Percentiles rank a stretch among this genome's conserved stretches.
These are phyloP conservation scores for Russula ochroleuca DNA, from an alignment of 768 basidiomycete genomes.

Conservation along the genomic window DNA sequence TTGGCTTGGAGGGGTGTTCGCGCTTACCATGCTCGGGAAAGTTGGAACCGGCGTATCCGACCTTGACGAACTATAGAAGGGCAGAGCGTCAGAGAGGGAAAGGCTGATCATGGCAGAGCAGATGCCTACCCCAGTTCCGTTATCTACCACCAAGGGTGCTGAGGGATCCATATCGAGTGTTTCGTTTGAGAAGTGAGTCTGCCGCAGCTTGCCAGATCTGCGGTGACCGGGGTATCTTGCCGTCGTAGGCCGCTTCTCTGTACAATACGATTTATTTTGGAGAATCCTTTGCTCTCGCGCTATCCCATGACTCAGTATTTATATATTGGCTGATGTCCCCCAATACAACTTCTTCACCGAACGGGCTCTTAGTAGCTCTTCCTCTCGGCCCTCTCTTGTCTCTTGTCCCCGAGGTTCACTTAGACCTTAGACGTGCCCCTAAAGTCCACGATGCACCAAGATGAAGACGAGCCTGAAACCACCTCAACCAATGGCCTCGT, in stretches of 20 bases:
- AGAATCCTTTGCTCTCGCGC: too few relatives aligned
- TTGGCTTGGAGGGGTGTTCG: neutral
- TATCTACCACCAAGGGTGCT: conserved; percentile 53
- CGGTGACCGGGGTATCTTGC: neutral
- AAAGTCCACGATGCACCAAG: neutral
- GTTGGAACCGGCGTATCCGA: conserved; percentile 60
- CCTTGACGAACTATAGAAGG: conserved; percentile 52
- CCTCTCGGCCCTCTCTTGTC: too few relatives aligned
- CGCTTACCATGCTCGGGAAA: conserved; percentile 55
- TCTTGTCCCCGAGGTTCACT: neutral
- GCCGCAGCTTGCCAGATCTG: neutral
- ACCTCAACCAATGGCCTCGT: neutral
- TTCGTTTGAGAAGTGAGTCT: conserved; percentile 3
- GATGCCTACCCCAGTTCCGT: conserved; percentile 55
- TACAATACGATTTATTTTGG: too few relatives aligned
- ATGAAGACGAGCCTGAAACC: neutral
- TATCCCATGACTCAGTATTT: too few relatives aligned
- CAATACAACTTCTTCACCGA: too few relatives aligned
- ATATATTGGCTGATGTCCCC: too few relatives aligned
- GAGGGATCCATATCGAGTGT: conserved; percentile 35
- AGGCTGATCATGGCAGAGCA: neutral
- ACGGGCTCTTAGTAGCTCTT: too few relatives aligned
- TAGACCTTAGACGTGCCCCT: too few relatives aligned
- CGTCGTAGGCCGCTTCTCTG: too few relatives aligned
- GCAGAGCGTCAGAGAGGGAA: neutral